Evolutionary conservation across 805 yeast genomes (phyloP), one percentile per base, ranked within the genome.

Genomic region (Starmerella asiatica): DNA sequence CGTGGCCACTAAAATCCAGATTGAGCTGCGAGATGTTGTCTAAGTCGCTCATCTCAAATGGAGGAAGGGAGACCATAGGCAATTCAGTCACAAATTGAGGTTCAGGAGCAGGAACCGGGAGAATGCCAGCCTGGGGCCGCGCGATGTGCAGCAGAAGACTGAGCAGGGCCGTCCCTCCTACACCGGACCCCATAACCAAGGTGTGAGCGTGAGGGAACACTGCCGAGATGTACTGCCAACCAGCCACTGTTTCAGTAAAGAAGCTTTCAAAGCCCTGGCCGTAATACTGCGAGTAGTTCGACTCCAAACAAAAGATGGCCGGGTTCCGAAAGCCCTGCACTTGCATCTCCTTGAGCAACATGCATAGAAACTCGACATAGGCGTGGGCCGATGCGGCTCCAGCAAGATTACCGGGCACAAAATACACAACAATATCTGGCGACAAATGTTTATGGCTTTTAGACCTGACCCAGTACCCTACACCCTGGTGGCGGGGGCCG

Each of bases 271-370:
- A 67, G 3, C 51, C 46, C 1, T 56, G 49, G 38, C 56, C 57
- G 9, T 27, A 32, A 2, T 39, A 50, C 6, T 31, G 32, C 18
- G 44, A 35, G 32, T 35, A 42, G 17, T 50, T 34, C 24, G 55
- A 54, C 20, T 66, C 61, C 17, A 64, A 54, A 6, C 68, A 57
- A 30, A 65, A 65, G 3, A 67, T 56, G 3, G 61, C 64, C 1
- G 77, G 76, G 45, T 65, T 68, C 19, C 52, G 42, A 46, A 71
- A 71, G 1, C 76, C 76, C 46, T 68, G 71, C 37, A 64, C 55
- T 21, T 64, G 58, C 26, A 72, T 55, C 16, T 65, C 54, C 2
- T 64, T 60, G 20, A 65, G 58, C 33, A 69, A 46, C 3, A 67
- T 55, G 32, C 62, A 56, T 29, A 70, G 42, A 47, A 60, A 71